Base-by-base conservation (phyloP, 169 alveolate species). In the Cryptosporidium meleagridis region DNA sequence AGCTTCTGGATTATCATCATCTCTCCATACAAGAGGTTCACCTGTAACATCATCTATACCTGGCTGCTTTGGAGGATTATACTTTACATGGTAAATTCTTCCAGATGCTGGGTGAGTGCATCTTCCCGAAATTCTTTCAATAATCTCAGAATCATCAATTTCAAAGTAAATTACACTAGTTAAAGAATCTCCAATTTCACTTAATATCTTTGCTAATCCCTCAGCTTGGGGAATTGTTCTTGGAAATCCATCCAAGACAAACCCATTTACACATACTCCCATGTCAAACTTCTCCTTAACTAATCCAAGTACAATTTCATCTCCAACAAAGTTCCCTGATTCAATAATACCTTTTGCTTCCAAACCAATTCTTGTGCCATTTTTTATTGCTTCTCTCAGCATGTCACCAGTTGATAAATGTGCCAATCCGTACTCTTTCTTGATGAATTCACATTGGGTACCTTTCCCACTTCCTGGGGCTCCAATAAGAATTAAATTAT, bases 161-260 rank as follows among this genome's bases (percentile, higher is more conserved):
- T 96, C 95, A 92, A 97, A 96, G 58, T 95, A 94, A 48, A 97
- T 75, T 33, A 96, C 99, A 62, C 94, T 93, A 61, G 93, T 91
- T 89, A 95, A 45, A 29, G 84, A 71, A 75, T 92, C 91, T 52
- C 95, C 94, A 14, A 85, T 29, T 26, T 71, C 85, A 4, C 71
- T 70, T 65, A 94, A 86, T 92, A 94, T 93, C 14, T 75, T 73
- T 68, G 94, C 96, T 8, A 95, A 91, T 53, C 95, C 96, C 84
- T 96, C 95, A 33, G 99, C 99, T 85, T 97, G 97, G 48, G 95
- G 93, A 37, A 91, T 87, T 73, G 97, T 97, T 65, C 99, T 85
- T 39, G 99, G 99, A 92, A 95, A 97, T 29, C 99, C 99, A 84
- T 97, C 99, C 52, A 97, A 91, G 72, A 97, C 95, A 69, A 96